Percentiles rank a stretch among this genome's conserved stretches.
phyloP scores from a whole-genome alignment of 257 asterid genomes.

The Scutellaria minor region DNA sequence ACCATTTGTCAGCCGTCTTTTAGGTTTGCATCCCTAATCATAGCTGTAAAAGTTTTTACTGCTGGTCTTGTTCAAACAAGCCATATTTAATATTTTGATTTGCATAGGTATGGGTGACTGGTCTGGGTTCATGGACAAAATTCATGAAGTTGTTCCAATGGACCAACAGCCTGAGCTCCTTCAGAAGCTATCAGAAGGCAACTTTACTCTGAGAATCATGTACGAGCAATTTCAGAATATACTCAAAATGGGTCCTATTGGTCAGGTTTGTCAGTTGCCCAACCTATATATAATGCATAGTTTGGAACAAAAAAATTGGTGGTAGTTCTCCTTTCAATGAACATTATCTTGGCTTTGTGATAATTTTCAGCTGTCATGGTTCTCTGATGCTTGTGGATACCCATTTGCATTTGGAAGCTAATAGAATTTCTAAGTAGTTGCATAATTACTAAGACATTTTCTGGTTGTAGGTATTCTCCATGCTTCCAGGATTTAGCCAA shows the following conservation, averaged over 20 bases:
- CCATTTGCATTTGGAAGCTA: neutral
- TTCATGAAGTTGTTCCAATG: conserved; percentile 95
- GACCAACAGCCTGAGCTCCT: conserved; percentile 99
- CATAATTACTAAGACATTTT: conserved; percentile 20
- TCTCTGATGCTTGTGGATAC: neutral
- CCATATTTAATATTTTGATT: conserved; percentile 5
- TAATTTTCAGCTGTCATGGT: neutral
- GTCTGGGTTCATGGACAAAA: conserved; percentile 99
- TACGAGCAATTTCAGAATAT: conserved; percentile 88
- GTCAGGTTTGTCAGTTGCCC: conserved; percentile 67
- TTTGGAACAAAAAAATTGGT: neutral
- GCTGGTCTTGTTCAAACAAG: neutral
- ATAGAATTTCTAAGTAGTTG: neutral
- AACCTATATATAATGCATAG: neutral
- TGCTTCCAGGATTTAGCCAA: conserved; percentile 94
- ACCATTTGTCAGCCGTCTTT: conserved; percentile 97
- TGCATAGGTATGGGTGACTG: conserved; percentile 91
- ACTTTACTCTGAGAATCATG: conserved; percentile 89
- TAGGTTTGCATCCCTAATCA: conserved; percentile 58
- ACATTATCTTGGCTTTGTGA: neutral
- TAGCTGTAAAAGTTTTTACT: conserved; percentile 2
- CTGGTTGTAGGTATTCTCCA: conserved; percentile 75
- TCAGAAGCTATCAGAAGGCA: conserved; percentile 95
- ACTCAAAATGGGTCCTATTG: conserved; percentile 94
- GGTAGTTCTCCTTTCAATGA: neutral